These are phyloP conservation scores for Neurospora sp. DNA, from an alignment of 495 filamentous ascomycete species.

Conservation along the genomic window DNA sequence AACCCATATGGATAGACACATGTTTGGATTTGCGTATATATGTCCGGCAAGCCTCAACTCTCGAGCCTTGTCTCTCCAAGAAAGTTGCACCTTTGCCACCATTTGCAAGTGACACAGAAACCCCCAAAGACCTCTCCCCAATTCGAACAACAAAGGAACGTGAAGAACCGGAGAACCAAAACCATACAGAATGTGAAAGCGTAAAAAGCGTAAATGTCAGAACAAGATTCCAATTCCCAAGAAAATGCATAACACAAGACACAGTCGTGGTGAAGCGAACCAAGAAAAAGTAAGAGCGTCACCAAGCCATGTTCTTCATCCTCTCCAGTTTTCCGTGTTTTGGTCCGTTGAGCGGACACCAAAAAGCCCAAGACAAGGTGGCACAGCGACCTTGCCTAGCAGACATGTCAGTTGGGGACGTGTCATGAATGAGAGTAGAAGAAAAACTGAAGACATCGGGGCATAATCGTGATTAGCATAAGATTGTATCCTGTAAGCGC, in stretches of 20 bases:
- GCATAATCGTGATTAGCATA: constrained; percentile 31
- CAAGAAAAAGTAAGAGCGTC: neutral
- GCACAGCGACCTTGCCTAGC: neutral
- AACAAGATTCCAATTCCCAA: neutral
- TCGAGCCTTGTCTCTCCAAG: neutral
- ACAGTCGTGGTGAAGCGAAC: neutral
- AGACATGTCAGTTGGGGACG: neutral
- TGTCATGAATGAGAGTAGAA: constrained; percentile 3
- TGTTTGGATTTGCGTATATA: neutral
- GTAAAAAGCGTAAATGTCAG: neutral
- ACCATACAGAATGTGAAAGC: neutral
- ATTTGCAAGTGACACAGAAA: neutral
- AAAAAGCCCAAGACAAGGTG: neutral
- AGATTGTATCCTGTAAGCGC: constrained; percentile 11
- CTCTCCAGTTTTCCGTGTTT: neutral
- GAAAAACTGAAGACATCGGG: constrained; percentile 10
- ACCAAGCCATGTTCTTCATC: neutral
- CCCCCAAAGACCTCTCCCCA: neutral
- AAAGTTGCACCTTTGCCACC: neutral
- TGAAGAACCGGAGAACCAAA: neutral
- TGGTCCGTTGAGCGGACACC: neutral
- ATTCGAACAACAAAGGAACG: neutral
- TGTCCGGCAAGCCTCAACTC: neutral
- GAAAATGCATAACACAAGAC: neutral
- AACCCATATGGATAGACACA: neutral